Base-by-base conservation (phyloP, 2,329 filamentous ascomycete species). In the Dactylellina sp. region DNA sequence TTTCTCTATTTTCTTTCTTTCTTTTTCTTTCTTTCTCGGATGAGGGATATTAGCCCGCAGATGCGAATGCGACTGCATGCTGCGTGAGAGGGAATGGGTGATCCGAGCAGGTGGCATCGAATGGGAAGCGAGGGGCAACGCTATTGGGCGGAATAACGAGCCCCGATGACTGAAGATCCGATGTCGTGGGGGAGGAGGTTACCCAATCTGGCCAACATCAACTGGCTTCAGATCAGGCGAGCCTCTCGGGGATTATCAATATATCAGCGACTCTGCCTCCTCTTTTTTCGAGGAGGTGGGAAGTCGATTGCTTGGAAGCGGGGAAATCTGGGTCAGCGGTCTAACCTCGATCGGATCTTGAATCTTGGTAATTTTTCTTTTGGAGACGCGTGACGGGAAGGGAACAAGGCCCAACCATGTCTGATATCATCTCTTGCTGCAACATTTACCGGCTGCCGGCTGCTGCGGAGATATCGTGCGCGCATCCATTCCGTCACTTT, bases 51-150 rank as follows among this genome's bases (percentile, higher is more conserved):
- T 57, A 56, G 28, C 44, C 40, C 47, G 47, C 53, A 44, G 42
- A 55, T 40, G 37, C 53, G 52, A 53, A 44, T 40, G 37, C 37
- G 37, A 40, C 37, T 12, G n/a, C 37, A 40, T 40, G 12, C 28
- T 22, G 37, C 46, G 37, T 22, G 32, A 40, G 20, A n/a, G n/a
- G 37, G 35, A 25, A 16, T 37, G 65, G 28, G 47, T 52, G 66
- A 71, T 64, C 68, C 55, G 60, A 65, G 68, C 59, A 57, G 53
- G 59, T 72, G 28, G 52, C 57, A 57, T 55, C 35, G 35, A 57
- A 55, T 49, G 24, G 42, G 60, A 37, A 52, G n/a, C 28, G 39
- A 46, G n/a, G 50, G 37, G 25, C 9, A 35, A 52, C 20, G 59
- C 25, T 25, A 52, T 53, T 50, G 46, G 60, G 20, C 16, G 53